Base-by-base conservation (phyloP, 2,329 filamentous ascomycete species). In the Ophiocordyceps camponoti-rufipedis region DNA sequence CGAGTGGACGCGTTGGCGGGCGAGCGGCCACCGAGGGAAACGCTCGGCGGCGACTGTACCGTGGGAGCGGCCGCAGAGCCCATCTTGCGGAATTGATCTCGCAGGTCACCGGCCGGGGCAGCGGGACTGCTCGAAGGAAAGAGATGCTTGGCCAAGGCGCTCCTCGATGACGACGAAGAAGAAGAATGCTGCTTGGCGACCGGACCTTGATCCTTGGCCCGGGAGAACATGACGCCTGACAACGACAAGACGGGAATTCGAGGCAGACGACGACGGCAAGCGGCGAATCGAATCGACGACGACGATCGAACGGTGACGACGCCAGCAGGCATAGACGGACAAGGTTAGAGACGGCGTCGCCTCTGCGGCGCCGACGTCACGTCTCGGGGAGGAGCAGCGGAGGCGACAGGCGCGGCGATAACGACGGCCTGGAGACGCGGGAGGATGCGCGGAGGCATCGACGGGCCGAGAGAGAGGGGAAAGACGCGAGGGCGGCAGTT, bases 111-210 rank as follows among this genome's bases (percentile, higher is more conserved):
- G 56, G 67, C 63, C 10, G 58, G 50, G 28, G 62, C 56, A 41
- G 57, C 60, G 12, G 72, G 70, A 51, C 69, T 77, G 58, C 71
- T 78, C 1, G 75, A 76, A 4, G 73, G 68, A 50, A 78, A 74
- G 14, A 73, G 61, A 47, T 72, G 66, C 56, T 77, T 75, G 5
- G 65, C 59, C 41, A 72, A 56, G 43, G 57, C 51, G 9, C 55
- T 51, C 44, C 60, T 23, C 23, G 23, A 23, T 5, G 23, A 23
- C 23, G 23, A 23, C 23, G 23, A 23, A 23, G 23, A 23, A 23
- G 3, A 60, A 10, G 58, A 56, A 19, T 61, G 54, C 49, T 57
- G 53, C 46, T 59, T 61, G 48, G 65, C 63, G 59, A 46, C 42
- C 33, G 33, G 33, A 16, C 45, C 46, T 29, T 48, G 46, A 42